Evolutionary conservation across 345 rosid genomes (phyloP), one percentile per base, ranked within the genome.

Genomic region (Kandelia obovata): DNA sequence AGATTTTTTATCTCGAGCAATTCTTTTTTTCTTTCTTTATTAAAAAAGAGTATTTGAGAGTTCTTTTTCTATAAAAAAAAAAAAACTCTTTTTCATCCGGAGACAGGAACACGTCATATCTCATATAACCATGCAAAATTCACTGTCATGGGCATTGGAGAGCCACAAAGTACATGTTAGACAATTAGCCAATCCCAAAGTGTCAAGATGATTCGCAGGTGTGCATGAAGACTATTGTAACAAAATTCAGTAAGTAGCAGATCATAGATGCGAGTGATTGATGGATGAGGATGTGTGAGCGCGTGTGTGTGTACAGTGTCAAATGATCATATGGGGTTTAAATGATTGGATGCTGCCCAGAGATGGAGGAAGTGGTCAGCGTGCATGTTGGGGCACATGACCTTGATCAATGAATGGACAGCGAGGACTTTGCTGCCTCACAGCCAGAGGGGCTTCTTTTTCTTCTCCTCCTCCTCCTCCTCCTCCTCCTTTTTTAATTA

Each of bases 331-430:
- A 27, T 16, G 28, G 15, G 51, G 25, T 52, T 55, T 53, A 37
- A 64, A 69, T 43, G 49, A 43, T 43, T 43, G 49, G 49, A 13
- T 13, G 0, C 49, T 43, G 49, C 17, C 58, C 20, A 72, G 16
- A 62, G 9, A 13, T n/a, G 53, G 69, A 53, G n/a, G 23, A 57
- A 25, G 64, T 64, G 73, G 23, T 73, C 86, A 74, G 86, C 83
- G 83, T 74, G 70, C 81, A 76, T 82, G 77, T 80, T 71, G 83
- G 81, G 2, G 77, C 88, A 82, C 84, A 82, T 85, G 86, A 78
- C 11, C 61, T 62, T 49, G 79, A 82, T 73, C 81, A 78, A 7
- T 34, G 0, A 67, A 73, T 68, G 78, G 79, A 76, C 86, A 80
- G 80, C 84, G 58, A 69, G 61, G 74, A 69, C 83, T 73, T 51